These are phyloP conservation scores for Diplodia corticola DNA, from an alignment of 2,329 filamentous ascomycete genomes.

Conservation along the genomic window DNA sequence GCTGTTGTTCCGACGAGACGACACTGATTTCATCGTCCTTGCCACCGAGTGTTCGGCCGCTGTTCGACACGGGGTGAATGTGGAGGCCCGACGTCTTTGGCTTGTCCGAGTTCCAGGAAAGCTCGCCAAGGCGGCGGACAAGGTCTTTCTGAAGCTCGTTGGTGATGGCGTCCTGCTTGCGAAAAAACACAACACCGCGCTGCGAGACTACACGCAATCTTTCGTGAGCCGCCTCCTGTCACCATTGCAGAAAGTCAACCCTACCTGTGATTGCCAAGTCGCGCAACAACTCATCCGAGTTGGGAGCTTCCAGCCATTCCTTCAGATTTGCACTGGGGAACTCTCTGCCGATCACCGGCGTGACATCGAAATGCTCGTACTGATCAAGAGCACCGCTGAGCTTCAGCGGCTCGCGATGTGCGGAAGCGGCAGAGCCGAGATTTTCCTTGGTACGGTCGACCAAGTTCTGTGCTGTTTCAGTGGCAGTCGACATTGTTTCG, in stretches of 20 bases:
- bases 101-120: conserved; percentile 50
- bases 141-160: conserved; percentile 56
- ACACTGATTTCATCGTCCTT: conserved; percentile 42
- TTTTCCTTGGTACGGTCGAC: conserved; percentile 13
- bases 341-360: conserved; percentile 63
- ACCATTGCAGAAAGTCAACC: conserved; percentile 22
- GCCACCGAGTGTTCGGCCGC: conserved; percentile 44
- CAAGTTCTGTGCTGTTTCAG: neutral
- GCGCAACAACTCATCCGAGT: conserved; percentile 63
- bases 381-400: conserved; percentile 53
- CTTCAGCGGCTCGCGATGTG: conserved; percentile 45
- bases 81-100: conserved; percentile 58
- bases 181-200: conserved; percentile 56
- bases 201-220: conserved; percentile 46
- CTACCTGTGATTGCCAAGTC: conserved; percentile 57
- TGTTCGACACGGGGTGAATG: conserved; percentile 57
- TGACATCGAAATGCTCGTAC: conserved; percentile 60
- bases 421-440: neutral
- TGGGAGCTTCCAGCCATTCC: conserved; percentile 63
- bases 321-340: conserved; percentile 58
- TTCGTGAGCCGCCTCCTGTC: neutral
- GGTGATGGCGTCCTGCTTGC: conserved; percentile 51
- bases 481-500: neutral
- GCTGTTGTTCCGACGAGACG: conserved; percentile 50
- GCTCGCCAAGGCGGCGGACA: conserved; percentile 56